Evolutionary conservation across 1,139 yeast species (phyloP).

Genomic region (Blastobotrys persicus): DNA sequence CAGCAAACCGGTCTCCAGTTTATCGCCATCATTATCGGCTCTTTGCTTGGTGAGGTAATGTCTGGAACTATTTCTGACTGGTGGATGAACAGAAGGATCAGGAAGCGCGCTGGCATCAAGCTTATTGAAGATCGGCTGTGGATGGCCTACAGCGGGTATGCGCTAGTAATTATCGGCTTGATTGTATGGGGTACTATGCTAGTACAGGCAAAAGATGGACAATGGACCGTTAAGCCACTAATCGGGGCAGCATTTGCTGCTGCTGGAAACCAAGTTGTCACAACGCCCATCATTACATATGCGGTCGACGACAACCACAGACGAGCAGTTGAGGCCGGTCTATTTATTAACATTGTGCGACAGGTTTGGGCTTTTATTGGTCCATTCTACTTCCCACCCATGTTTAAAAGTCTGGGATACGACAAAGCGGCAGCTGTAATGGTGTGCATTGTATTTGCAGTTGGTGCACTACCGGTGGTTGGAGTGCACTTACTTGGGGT

Average conservation of each 20-base stretch:
- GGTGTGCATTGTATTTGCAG: neutral
- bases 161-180: conserved; percentile 31
- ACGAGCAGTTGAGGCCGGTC: conserved; percentile 28
- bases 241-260: conserved; percentile 35
- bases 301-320: conserved; percentile 17
- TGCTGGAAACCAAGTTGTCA: conserved; percentile 33
- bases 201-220: conserved; percentile 24
- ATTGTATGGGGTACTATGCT: conserved; percentile 34
- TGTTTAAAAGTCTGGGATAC: conserved; percentile 27
- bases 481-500: neutral
- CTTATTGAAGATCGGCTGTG: conserved; percentile 31
- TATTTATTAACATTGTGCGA: conserved; percentile 27
- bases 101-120: conserved; percentile 23
- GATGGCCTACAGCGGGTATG: conserved; percentile 31
- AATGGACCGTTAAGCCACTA: conserved; percentile 34
- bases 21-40: conserved; percentile 33
- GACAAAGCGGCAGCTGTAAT: conserved; percentile 23
- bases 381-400: conserved; percentile 35
- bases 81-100: conserved; percentile 31
- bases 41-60: conserved; percentile 32
- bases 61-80: conserved; percentile 35
- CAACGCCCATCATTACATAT: conserved; percentile 21
- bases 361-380: conserved; percentile 32
- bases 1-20: conserved; percentile 34
- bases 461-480: neutral